Evolutionary conservation across 2,329 filamentous ascomycete genomes (phyloP).

Genomic region (Hymenoscyphus repandus): DNA sequence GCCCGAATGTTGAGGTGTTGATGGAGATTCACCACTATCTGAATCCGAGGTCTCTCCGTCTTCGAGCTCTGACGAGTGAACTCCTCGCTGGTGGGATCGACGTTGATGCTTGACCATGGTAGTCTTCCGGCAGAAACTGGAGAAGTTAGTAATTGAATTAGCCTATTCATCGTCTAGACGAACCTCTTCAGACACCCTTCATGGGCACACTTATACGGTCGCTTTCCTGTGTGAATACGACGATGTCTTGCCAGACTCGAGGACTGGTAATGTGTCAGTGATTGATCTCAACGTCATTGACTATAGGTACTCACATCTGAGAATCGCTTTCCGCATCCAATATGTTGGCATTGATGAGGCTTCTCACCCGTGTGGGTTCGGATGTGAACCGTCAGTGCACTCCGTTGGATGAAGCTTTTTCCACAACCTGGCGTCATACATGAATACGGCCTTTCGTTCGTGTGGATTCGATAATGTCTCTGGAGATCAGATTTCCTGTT

Average conservation of each 20-base stretch:
- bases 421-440: slow-evolving; percentile 57
- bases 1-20: slow-evolving; percentile 48
- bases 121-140: slow-evolving; percentile 66
- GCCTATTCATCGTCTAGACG: slow-evolving; percentile 10
- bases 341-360: slow-evolving; percentile 61
- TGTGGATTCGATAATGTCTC: slow-evolving; percentile 66
- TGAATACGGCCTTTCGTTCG: slow-evolving; percentile 62
- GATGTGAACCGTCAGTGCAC: slow-evolving; percentile 65
- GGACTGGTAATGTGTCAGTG: slow-evolving; percentile 26
- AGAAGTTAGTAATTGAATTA: slow-evolving; percentile 16
- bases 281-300: background rate
- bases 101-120: slow-evolving; percentile 66
- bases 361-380: slow-evolving; percentile 69
- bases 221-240: slow-evolving; percentile 66
- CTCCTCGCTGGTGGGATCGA: slow-evolving; percentile 53
- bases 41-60: slow-evolving; percentile 33
- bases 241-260: slow-evolving; percentile 46
- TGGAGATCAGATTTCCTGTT: slow-evolving; percentile 68
- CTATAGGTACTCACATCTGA: slow-evolving; percentile 52
- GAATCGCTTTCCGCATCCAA: slow-evolving; percentile 63
- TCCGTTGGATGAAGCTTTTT: slow-evolving; percentile 68
- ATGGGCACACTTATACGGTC: slow-evolving; percentile 59
- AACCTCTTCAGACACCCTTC: slow-evolving; percentile 33
- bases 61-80: slow-evolving; percentile 46
- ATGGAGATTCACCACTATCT: slow-evolving; percentile 48